These are phyloP conservation scores for Teunomyces pallodes DNA, from an alignment of 805 yeast species.

Conservation along the genomic window DNA sequence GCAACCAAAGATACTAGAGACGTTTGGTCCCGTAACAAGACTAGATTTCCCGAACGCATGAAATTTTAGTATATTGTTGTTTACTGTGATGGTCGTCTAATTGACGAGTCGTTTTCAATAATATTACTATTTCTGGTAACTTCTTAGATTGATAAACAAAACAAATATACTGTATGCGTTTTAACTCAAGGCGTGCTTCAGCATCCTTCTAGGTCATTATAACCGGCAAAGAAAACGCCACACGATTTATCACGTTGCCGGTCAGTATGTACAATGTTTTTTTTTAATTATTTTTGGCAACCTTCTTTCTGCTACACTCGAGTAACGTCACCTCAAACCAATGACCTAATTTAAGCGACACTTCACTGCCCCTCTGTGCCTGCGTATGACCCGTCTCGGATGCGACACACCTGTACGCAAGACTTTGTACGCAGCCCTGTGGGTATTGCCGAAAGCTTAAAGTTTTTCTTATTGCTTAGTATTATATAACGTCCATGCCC, in stretches of 20 bases:
- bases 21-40: background rate
- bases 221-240: background rate
- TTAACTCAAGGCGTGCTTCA: background rate
- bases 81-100: slow-evolving; percentile 2
- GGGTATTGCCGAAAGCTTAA: background rate
- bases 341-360: background rate
- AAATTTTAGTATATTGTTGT: slow-evolving; percentile 1
- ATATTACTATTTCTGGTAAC: slow-evolving; percentile 1
- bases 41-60: background rate
- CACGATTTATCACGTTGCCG: background rate
- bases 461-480: background rate
- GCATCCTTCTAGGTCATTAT: background rate
- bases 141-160: slow-evolving; percentile 3
- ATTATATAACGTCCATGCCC: background rate
- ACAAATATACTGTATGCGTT: background rate
- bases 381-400: slow-evolving; percentile 1
- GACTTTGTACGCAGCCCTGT: background rate
- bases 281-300: background rate
- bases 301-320: background rate
- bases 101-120: slow-evolving; percentile 1
- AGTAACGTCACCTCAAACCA: background rate
- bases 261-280: no score
- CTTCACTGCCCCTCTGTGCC: slow-evolving; percentile 1
- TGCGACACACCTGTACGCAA: background rate
- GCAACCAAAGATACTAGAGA: background rate